Evolutionary conservation across 495 filamentous ascomycete species (phyloP).

Genomic region (Hyaloscypha variabilis): DNA sequence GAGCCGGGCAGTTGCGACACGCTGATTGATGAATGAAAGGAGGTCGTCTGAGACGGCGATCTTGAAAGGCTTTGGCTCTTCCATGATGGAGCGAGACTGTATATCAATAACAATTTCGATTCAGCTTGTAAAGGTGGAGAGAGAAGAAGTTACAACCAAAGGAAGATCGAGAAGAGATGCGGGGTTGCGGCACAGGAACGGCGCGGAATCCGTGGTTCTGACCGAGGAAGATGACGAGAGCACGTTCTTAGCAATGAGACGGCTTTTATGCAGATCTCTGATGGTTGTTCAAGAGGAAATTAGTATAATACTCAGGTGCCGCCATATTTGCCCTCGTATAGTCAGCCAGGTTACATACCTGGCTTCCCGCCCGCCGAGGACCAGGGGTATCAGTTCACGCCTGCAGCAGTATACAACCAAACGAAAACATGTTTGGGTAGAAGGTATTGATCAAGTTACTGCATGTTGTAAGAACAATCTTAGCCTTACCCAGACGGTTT

Average conservation of each 20-base stretch:
- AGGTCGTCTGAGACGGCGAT: conserved; percentile 44
- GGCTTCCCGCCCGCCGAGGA: no score
- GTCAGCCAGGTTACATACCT: no score
- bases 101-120: neutral
- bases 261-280: no score
- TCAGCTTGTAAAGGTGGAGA: neutral
- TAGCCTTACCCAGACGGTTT: neutral
- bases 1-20: conserved; percentile 43
- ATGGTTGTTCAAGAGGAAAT: no score
- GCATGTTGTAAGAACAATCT: no score
- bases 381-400: no score
- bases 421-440: no score
- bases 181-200: neutral
- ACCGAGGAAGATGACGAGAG: neutral
- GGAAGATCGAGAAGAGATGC: neutral
- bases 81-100: conserved; percentile 22
- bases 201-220: neutral
- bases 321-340: no score
- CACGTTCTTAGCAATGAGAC: neutral
- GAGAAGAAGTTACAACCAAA: neutral
- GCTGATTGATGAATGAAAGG: conserved; percentile 42
- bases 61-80: conserved; percentile 39
- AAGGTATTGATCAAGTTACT: no score
- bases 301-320: no score
- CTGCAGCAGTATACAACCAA: no score